phyloP scores from a whole-genome alignment of 495 filamentous ascomycete genomes.

The Pseudotulostoma volvatum region DNA sequence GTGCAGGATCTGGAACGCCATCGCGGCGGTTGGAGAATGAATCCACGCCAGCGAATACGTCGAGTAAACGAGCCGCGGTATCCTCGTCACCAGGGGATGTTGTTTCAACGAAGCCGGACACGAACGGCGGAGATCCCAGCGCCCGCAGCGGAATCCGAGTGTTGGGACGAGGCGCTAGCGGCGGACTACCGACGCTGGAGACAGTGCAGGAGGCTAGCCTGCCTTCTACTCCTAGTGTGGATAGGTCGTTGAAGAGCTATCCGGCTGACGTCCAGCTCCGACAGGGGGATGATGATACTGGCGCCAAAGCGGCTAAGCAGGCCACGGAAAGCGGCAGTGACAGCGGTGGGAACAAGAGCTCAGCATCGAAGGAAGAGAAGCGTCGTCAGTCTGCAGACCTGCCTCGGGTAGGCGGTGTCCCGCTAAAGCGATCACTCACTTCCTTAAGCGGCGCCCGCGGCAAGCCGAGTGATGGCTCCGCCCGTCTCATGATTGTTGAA shows the following conservation, averaged over 20 bases:
- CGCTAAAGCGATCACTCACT: slow-evolving; percentile 33
- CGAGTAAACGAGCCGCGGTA: slow-evolving; percentile 22
- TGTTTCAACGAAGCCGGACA: slow-evolving; percentile 12
- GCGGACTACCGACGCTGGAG: slow-evolving; percentile 56
- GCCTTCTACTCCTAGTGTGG: slow-evolving; percentile 50
- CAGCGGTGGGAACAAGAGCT: slow-evolving; percentile 31
- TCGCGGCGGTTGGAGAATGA: slow-evolving; percentile 24
- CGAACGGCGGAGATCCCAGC: slow-evolving; percentile 13
- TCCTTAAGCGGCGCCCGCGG: slow-evolving; percentile 32
- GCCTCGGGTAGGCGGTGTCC: slow-evolving; percentile 16
- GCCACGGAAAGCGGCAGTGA: slow-evolving; percentile 33
- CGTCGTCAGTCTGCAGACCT: slow-evolving; percentile 14
- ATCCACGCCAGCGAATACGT: slow-evolving; percentile 25
- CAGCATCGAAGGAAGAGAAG: slow-evolving; percentile 22
- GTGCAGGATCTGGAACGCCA: slow-evolving; percentile 8
- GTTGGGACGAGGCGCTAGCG: slow-evolving; percentile 44
- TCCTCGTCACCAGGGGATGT: slow-evolving; percentile 14
- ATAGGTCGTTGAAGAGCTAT: slow-evolving; percentile 22
- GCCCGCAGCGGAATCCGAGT: slow-evolving; percentile 11
- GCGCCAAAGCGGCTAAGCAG: slow-evolving; percentile 18
- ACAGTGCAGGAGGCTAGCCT: slow-evolving; percentile 87
- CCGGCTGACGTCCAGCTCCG: slow-evolving; percentile 21
- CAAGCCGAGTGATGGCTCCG: slow-evolving; percentile 55
- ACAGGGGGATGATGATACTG: slow-evolving; percentile 26
- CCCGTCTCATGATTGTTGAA: slow-evolving; percentile 92